Base-by-base conservation (phyloP, 805 yeast species). In the Cyberlindnera bimundalis region DNA sequence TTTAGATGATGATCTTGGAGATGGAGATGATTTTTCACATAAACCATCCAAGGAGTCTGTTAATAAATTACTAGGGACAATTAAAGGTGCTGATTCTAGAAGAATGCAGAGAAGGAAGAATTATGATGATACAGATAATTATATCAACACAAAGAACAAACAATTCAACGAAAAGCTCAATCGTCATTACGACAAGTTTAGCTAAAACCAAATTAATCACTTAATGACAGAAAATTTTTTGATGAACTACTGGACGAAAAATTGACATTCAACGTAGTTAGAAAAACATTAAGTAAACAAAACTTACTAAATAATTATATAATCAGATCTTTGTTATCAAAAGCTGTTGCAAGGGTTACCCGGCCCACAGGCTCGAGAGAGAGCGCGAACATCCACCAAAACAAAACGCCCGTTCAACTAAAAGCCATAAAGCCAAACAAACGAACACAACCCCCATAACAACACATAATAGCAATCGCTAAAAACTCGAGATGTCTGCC, bases 101-200 rank as follows among this genome's bases (percentile, higher is more conserved):
- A 64, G 51, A 56, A 64, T 39, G 67, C 67, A 41, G 62, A 56
- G 52, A 62, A 62, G 73, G 51, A 62, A 73, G 47, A 62, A 62
- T 50, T 53, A 56, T 40, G 62, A 60, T 42, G 58, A 54, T 37
- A 54, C 64, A 37, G 58, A 53, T 9, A 63, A 60, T 18, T 67
- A 64, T 35, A 67, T 85, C 55, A 84, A 81, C 56, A 87, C 80
- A 48, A 81, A 80, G 60, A 85, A 85, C 66, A 74, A 72, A 55
- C 81, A 81, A 50, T 85, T 84, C 61, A 85, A 84, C 61, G 75
- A 73, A 56, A 84, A 85, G 53, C 64, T 85, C 48, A 60, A 74
- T 33, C 65, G 89, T 24, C 47, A 46, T 30, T 46, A 46, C 26
- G 43, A 29, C 23, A 40, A 40, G 41, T 25, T 29, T 19, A 6